These are phyloP conservation scores for Silene vulgaris DNA, from an alignment of 179 eudicot genomes.

Conservation along the genomic window DNA sequence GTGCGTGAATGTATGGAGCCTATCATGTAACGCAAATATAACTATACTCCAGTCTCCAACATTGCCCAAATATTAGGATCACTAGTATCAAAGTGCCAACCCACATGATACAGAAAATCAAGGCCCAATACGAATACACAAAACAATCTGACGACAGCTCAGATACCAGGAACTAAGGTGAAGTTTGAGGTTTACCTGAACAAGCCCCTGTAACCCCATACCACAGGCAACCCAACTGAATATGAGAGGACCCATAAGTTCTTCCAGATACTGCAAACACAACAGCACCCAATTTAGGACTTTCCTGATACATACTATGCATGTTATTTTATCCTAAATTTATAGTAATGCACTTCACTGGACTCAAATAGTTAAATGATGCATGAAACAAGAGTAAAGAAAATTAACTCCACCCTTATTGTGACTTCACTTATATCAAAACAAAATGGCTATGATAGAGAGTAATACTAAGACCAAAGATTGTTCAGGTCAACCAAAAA, in stretches of 20 bases:
- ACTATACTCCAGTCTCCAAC: background rate
- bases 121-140: background rate
- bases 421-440: background rate
- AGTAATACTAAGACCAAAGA: background rate
- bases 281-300: background rate
- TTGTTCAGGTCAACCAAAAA: background rate
- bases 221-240: constrained; percentile 89
- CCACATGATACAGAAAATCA: background rate
- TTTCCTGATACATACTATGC: no score
- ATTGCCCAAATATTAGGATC: background rate
- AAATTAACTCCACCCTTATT: constrained; percentile 1
- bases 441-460: background rate
- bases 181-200: constrained; percentile 54
- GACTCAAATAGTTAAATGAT: background rate
- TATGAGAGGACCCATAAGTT: constrained; percentile 71
- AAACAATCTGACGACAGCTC: background rate
- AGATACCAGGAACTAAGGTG: background rate
- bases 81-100: background rate
- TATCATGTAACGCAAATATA: background rate
- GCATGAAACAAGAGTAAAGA: background rate
- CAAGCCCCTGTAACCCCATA: constrained; percentile 67
- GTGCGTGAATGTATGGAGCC: background rate
- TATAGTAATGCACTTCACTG: background rate
- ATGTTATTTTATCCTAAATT: background rate
- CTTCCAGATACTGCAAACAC: constrained; percentile 67